phyloP scores from a whole-genome alignment of 1,284 basidiomycete species.

The Puccinia sorghi region DNA sequence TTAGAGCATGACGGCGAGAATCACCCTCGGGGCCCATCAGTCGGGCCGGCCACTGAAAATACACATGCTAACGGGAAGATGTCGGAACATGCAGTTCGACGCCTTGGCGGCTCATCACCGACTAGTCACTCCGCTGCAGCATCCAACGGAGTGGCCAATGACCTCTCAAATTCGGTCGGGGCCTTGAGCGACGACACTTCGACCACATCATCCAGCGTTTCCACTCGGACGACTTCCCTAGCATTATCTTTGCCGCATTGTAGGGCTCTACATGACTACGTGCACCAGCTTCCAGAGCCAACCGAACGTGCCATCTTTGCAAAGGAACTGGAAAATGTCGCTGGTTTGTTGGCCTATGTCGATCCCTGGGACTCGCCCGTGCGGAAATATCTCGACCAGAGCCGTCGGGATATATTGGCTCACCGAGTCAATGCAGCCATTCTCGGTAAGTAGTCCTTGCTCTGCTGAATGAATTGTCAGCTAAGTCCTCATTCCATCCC shows the following conservation, averaged over 20 bases:
- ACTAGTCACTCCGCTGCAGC: constrained; percentile 49
- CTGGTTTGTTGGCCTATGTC: constrained; percentile 72
- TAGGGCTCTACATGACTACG: constrained; percentile 67
- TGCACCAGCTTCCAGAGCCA: constrained; percentile 63
- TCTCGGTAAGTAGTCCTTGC: constrained; percentile 64
- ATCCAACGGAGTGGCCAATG: constrained; percentile 28
- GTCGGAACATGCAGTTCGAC: constrained; percentile 51
- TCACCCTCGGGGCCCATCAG: constrained; percentile 62
- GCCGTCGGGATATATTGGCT: constrained; percentile 73
- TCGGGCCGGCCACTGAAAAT: constrained; percentile 53
- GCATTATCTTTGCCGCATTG: constrained; percentile 54
- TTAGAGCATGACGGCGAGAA: constrained; percentile 10
- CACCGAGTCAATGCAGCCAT: constrained; percentile 84
- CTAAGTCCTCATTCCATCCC: background rate
- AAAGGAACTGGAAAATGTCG: constrained; percentile 71
- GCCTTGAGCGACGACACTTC: constrained; percentile 51
- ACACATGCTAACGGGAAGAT: constrained; percentile 42
- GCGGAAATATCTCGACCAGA: constrained; percentile 70
- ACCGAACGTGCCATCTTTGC: constrained; percentile 66
- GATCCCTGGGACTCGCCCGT: constrained; percentile 71
- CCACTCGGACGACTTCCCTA: constrained; percentile 50
- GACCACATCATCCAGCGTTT: constrained; percentile 51
- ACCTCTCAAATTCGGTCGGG: constrained; percentile 51
- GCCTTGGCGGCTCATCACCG: constrained; percentile 40
- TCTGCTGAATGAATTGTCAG: background rate